These are phyloP conservation scores for Acer yangbiense DNA, from an alignment of 345 rosid species.

Conservation along the genomic window DNA sequence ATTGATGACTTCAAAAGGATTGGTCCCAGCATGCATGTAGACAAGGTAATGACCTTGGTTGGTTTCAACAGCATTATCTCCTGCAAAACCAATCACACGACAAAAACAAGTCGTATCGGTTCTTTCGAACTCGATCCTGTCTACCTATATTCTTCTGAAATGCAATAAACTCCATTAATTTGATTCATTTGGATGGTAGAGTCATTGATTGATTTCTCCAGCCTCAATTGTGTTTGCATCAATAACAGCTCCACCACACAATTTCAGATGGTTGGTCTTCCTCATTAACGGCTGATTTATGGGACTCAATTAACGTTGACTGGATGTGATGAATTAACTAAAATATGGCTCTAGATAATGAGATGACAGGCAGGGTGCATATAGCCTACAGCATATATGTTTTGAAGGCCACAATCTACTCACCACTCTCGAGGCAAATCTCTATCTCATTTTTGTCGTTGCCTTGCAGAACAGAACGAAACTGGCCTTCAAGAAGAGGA, in stretches of 20 bases:
- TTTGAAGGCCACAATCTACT: conserved; percentile 47
- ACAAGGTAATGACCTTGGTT: conserved; percentile 81
- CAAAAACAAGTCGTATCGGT: conserved; percentile 36
- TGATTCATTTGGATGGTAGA: conserved; percentile 30
- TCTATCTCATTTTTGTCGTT: conserved; percentile 80
- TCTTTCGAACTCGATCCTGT: conserved; percentile 36
- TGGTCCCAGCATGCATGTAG: conserved; percentile 92
- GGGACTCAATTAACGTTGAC: conserved; percentile 22
- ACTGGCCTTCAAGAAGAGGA: conserved; percentile 94
- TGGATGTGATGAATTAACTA: conserved; percentile 24
- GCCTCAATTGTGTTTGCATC: conserved; percentile 29
- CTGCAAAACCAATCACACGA: conserved; percentile 63
- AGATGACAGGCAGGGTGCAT: conserved; percentile 12
- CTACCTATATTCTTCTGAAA: conserved; percentile 34
- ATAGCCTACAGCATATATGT: conserved; percentile 20
- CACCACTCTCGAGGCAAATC: conserved; percentile 97
- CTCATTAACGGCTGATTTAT: conserved; percentile 23
- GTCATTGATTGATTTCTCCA: conserved; percentile 34
- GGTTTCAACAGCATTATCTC: conserved; percentile 88
- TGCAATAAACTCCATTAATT: conserved; percentile 32
- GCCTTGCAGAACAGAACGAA: conserved; percentile 94
- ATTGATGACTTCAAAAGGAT: conserved; percentile 92
- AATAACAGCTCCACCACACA: conserved; percentile 35
- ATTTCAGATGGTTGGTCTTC: conserved; percentile 23
- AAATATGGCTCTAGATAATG: conserved; percentile 16